Evolutionary conservation across 176 grass and related monocot genomes (phyloP).

Genomic region (Panicum miliaceum): DNA sequence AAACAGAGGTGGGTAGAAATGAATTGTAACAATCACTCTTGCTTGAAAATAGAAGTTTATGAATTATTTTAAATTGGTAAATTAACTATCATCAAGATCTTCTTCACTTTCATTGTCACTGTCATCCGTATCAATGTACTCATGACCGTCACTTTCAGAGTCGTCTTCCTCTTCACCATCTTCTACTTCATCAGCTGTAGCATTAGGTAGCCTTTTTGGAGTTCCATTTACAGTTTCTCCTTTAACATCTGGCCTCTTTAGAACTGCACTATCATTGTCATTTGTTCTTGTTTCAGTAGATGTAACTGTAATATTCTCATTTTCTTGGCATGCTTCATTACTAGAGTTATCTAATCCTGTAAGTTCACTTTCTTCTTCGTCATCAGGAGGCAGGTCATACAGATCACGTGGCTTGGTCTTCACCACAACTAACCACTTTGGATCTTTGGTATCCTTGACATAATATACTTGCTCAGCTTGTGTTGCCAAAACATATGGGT

Average conservation of each 20-base stretch:
- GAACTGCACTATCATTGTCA: neutral
- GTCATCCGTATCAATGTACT: neutral
- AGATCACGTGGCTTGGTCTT: constrained; percentile 18
- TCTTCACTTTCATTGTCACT: neutral
- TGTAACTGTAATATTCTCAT: neutral
- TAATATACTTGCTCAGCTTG: constrained; percentile 22
- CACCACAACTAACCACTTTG: constrained; percentile 1
- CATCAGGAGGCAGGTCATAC: neutral
- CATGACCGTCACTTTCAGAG: neutral
- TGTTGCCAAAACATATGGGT: constrained; percentile 6
- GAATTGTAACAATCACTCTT: too few relatives aligned
- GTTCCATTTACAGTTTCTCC: neutral
- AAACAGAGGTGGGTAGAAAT: neutral
- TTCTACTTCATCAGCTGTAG: too few relatives aligned
- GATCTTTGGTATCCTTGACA: constrained; percentile 6
- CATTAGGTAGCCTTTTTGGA: neutral
- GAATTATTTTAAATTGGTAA: too few relatives aligned
- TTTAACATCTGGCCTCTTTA: neutral
- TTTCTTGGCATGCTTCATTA: constrained; percentile 15
- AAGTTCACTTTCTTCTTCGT: neutral
- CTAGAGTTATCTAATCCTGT: neutral
- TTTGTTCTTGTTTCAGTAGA: neutral
- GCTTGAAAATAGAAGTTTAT: too few relatives aligned
- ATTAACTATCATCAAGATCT: neutral
- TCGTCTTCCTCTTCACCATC: neutral